Percentiles rank a stretch among this genome's conserved stretches.
phyloP scores from a whole-genome alignment of 75 land plant species.

The Chamaecyparis obtusa region DNA sequence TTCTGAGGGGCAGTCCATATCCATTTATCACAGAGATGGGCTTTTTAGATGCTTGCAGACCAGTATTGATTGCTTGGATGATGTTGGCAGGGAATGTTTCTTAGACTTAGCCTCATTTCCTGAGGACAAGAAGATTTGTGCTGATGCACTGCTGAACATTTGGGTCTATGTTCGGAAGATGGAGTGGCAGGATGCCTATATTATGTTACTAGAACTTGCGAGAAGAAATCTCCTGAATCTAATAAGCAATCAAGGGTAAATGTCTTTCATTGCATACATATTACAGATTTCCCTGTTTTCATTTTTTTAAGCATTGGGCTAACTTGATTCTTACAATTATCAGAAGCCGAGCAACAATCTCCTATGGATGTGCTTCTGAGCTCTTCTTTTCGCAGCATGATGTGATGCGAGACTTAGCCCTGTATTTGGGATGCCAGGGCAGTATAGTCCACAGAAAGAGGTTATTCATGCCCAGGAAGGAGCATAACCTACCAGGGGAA shows the following conservation, averaged over 20 bases:
- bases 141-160: conserved; percentile 43
- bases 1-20: conserved; percentile 34
- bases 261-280: not conserved
- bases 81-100: conserved; percentile 42
- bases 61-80: conserved; percentile 9
- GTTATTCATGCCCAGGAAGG: too few relatives aligned
- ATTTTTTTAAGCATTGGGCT: not conserved
- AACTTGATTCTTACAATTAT: not conserved
- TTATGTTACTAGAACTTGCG: conserved; percentile 38
- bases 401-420: not conserved
- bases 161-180: conserved; percentile 55
- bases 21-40: conserved; percentile 35
- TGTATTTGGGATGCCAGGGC: too few relatives aligned
- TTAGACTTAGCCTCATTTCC: conserved; percentile 55
- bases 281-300: not conserved
- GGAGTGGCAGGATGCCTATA: conserved; percentile 51
- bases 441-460: too few relatives aligned
- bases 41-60: conserved; percentile 36
- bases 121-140: conserved; percentile 54
- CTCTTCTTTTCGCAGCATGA: not conserved
- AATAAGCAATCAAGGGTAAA: conserved; percentile 28
- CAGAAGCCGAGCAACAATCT: not conserved
- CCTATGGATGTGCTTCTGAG: not conserved
- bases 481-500: too few relatives aligned
- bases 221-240: conserved; percentile 46